Base-by-base conservation (phyloP, 768 basidiomycete species). In the Lactarius psammicola region DNA sequence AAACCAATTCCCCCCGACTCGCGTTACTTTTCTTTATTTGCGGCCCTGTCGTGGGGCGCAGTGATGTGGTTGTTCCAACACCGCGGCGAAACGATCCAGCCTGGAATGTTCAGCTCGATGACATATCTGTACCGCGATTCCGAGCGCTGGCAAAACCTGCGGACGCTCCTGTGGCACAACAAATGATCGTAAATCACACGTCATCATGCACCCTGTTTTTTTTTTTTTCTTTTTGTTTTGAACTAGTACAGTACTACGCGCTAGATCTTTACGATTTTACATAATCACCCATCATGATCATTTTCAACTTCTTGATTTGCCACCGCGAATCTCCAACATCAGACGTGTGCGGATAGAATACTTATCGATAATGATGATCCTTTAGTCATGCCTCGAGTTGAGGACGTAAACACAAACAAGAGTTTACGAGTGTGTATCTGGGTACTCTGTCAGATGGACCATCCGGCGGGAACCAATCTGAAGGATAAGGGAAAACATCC, bases 71-170 rank as follows among this genome's bases (percentile, higher is more conserved):
- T 97, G 67, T 98, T 95, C 83, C 82, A 87, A 72, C 82, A 97
- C 75, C 82, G 85, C 26, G 87, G 91, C 57, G 89, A 98, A 78
- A 88, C 87, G n/a, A 86, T 99, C 66, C 95, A 98, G 72, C 92
- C 94, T 20, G 97, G 95, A 64, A 93, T 98, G 94, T 94, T 94
- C 80, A 92, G 86, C 78, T 92, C 90, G 20, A 98, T 97, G 95
- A 85, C 83, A 64, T 99, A 98, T 76, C 82, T 99, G 44, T 99
- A 98, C 78, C 86, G 87, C 44, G 94, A 98, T 75, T 95, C 94
- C 23, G 92, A 98, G 67, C 77, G 79, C 51, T 98, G 95, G 95
- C 84, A 81, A 57, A 81, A 85, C 72, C 77, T 97, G 53, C 86
- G 82, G 77, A 97, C 94, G 58, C 77, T 98, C 58, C 76, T 98